These are phyloP conservation scores for Acanthamoeba healyi DNA, from an alignment of 208 protist species.

Conservation along the genomic window DNA sequence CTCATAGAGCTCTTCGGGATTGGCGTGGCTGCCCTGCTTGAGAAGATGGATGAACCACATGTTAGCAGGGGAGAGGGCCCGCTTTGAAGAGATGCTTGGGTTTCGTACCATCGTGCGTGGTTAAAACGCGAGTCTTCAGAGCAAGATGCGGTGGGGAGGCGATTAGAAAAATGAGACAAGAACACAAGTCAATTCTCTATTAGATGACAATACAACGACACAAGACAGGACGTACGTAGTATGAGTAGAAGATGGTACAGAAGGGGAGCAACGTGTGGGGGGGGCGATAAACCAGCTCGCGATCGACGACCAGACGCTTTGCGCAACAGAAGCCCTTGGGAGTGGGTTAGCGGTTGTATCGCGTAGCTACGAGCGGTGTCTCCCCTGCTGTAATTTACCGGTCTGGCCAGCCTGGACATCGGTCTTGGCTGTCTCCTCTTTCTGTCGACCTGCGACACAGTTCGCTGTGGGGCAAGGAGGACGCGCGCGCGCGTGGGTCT, in stretches of 20 bases:
- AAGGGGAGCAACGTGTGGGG: no score
- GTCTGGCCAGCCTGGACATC: no score
- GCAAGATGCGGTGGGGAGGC: neutral
- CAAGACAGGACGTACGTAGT: no score
- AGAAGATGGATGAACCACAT: neutral
- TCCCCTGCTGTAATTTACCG: no score
- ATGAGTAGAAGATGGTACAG: no score
- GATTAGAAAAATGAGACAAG: neutral
- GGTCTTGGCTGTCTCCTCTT: no score
- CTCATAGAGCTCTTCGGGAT: constrained; percentile 72
- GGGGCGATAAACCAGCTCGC: neutral
- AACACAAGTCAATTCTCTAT: no score
- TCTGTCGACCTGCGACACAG: no score
- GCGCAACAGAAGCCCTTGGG: no score
- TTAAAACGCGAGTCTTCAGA: neutral
- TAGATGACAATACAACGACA: neutral
- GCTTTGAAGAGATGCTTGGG: neutral
- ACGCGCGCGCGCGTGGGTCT: neutral
- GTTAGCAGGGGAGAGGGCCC: neutral
- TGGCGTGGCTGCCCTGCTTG: neutral
- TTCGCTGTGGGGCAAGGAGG: neutral
- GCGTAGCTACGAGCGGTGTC: no score
- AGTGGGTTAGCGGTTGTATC: no score
- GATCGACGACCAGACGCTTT: no score
- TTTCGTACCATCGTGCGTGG: neutral